Percentiles rank a stretch among this genome's conserved stretches.
Evolutionary conservation across 176 grass and related monocot species (phyloP).

Genomic region (Carex kokanica): DNA sequence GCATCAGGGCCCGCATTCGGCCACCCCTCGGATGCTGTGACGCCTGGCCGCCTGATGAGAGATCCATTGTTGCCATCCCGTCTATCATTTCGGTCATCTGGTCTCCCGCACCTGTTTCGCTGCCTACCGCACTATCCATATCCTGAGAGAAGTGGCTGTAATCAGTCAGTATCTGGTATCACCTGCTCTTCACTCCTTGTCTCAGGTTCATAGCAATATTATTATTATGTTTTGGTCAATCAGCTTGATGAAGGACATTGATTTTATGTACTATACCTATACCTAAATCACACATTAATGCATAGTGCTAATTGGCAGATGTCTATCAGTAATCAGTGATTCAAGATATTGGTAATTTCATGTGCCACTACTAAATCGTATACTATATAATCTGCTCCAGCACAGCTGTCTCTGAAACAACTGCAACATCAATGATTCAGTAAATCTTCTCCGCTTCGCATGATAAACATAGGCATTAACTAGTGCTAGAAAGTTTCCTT

Average conservation of each 20-base stretch:
- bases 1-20: constrained; percentile 23
- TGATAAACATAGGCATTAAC: not conserved
- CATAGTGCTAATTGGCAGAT: not conserved
- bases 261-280: not conserved
- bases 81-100: constrained; percentile 12
- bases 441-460: not conserved
- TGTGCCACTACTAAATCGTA: not conserved
- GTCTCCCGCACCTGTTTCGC: constrained; percentile 2
- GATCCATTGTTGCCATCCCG: constrained; percentile 12
- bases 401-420: not conserved
- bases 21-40: constrained; percentile 3
- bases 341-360: not conserved
- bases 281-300: not conserved
- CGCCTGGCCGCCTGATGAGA: not conserved
- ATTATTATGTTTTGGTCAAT: not conserved
- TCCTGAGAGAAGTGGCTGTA: not conserved
- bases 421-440: not conserved
- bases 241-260: not conserved
- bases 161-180: not conserved
- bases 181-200: not conserved
- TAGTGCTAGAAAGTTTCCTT: not conserved
- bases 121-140: not conserved
- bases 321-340: not conserved
- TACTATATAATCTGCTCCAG: not conserved
- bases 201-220: not conserved